Base-by-base conservation (phyloP, 192 early-diverging fungal species). In the Backusella circina region DNA sequence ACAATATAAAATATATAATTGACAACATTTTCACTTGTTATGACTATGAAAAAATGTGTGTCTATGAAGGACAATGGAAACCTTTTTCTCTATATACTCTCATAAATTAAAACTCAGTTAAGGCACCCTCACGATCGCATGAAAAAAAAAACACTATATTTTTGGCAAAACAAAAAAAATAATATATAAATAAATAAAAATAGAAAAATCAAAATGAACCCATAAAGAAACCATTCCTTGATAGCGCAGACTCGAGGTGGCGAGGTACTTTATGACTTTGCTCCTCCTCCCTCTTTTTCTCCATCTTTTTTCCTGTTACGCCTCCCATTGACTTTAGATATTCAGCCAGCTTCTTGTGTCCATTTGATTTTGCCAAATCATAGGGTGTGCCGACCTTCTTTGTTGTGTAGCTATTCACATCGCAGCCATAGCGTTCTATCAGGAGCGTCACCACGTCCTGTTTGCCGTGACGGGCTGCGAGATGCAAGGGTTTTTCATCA, bases 231-330 rank as follows among this genome's bases (percentile, higher is more conserved):
- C 77, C 77, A 36, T 79, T 69, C n/a, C 41, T 73, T 31, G 65
- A 18, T n/a, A 79, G 23, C 18, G 77, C 70, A 28, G 32, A 26
- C 33, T 74, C 77, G 50, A 79, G 57, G 28, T 79, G 77, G 41
- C 54, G 41, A n/a, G 77, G 77, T 36, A 75, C 39, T 57, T 69
- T 35, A 33, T 79, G 74, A 0, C 30, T 23, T 15, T 75, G 33
- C 44, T 79, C 77, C 66, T 79, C 77, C 41, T 79, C 77, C 31
- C 67, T 33, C 38, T 72, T 72, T 23, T 75, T 74, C n/a, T 80
- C 79, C 44, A 75, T 50, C 38, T 75, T 75, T 47, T 80, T 80
- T 15, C 69, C 51, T 32, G 70, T 70, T 12, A 71, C 21, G 18
- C 35, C 79, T 50, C 79, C 79, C 26, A 71, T 38, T 28, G 44